A percentile compares a stretch with the other conserved stretches of the same genome.
Evolutionary conservation across 1,284 basidiomycete species (phyloP).

Genomic region (Termitomyces sp.): DNA sequence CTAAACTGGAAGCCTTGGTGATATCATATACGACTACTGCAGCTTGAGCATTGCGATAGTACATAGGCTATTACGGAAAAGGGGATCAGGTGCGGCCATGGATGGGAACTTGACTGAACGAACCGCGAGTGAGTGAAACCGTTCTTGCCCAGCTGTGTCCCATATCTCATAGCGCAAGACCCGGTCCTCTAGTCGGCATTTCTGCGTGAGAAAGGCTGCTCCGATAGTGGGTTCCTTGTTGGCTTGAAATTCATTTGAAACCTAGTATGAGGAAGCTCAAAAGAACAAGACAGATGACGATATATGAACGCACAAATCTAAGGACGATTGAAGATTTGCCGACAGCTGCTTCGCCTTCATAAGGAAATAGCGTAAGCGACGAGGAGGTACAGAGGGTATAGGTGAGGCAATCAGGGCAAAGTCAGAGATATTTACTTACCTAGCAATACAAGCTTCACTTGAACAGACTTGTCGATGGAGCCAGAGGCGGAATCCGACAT

Average conservation of each 20-base stretch:
- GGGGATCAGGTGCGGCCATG: constrained; percentile 6
- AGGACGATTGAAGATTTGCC: constrained; percentile 99
- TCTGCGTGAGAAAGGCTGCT: constrained; percentile 89
- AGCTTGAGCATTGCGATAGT: constrained; percentile 98
- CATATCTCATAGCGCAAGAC: constrained; percentile 95
- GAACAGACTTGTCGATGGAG: constrained; percentile 77
- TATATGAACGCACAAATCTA: constrained; percentile 74
- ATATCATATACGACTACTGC: constrained; percentile 99
- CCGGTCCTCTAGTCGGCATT: constrained; percentile 87
- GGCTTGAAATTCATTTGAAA: constrained; percentile 91
- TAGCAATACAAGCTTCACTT: constrained; percentile 86
- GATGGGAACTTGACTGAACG: constrained; percentile 24
- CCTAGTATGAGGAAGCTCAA: constrained; percentile 36
- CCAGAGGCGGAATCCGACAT: constrained; percentile 73
- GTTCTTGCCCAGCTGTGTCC: constrained; percentile 94
- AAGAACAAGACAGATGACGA: constrained; percentile 10
- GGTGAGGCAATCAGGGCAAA: constrained; percentile 2
- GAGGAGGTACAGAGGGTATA: not conserved
- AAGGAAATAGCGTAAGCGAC: constrained; percentile 6
- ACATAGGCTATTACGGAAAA: constrained; percentile 71
- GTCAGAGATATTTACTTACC: constrained; percentile 41
- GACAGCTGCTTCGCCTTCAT: constrained; percentile 92
- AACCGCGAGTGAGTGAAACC: constrained; percentile 89
- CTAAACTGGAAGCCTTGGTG: constrained; percentile 89
- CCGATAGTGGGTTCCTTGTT: constrained; percentile 99